A percentile compares a stretch with the other conserved stretches of the same genome.
These are phyloP conservation scores for Panaeolus papilionaceus DNA, from an alignment of 768 basidiomycete genomes.

Conservation along the genomic window DNA sequence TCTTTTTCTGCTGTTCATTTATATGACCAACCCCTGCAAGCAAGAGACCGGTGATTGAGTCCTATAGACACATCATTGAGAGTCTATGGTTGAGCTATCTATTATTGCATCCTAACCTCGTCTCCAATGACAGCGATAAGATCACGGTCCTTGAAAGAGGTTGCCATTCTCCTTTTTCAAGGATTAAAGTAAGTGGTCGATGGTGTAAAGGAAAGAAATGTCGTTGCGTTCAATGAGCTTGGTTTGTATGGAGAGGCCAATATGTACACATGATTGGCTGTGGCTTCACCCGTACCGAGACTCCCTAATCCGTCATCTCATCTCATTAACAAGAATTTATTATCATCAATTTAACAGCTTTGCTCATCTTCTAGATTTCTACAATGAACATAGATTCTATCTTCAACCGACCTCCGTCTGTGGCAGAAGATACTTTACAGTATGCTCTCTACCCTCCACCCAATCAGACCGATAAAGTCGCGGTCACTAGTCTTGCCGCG, in stretches of 20 bases:
- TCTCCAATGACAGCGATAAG: conserved; percentile 97
- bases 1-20: conserved; percentile 92
- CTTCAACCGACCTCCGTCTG: conserved; percentile 76
- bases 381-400: conserved; percentile 55
- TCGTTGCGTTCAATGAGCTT: background rate
- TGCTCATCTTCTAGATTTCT: background rate
- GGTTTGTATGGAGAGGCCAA: background rate
- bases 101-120: conserved; percentile 62
- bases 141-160: conserved; percentile 80
- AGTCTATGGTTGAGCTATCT: conserved; percentile 14
- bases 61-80: conserved; percentile 53
- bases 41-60: conserved; percentile 95
- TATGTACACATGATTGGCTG: conserved; percentile 16
- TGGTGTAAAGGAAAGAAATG: conserved; percentile 6
- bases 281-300: conserved; percentile 12
- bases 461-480: conserved; percentile 59
- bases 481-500: conserved; percentile 69
- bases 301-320: conserved; percentile 15
- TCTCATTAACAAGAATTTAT: background rate
- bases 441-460: conserved; percentile 73
- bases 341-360: background rate
- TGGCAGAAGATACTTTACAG: conserved; percentile 86
- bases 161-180: conserved; percentile 46
- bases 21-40: conserved; percentile 96
- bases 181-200: background rate